These are phyloP conservation scores for Austroboletus niveus DNA, from an alignment of 1,284 basidiomycete genomes.

Conservation along the genomic window DNA sequence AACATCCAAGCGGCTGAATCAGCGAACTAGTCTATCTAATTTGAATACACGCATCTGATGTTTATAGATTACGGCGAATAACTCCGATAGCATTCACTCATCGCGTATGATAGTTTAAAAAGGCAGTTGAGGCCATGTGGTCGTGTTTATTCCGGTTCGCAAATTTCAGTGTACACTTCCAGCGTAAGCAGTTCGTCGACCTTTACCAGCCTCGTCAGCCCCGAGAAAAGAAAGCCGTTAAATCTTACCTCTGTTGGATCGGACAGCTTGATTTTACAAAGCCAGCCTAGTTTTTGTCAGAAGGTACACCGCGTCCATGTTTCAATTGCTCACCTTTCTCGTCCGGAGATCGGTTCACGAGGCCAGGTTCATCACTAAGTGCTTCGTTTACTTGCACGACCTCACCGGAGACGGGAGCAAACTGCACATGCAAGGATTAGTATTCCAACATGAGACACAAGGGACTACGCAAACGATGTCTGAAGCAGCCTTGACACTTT, in stretches of 20 bases:
- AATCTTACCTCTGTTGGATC: constrained; percentile 67
- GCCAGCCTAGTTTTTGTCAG: constrained; percentile 68
- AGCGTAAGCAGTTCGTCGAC: constrained; percentile 73
- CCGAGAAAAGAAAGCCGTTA: constrained; percentile 35
- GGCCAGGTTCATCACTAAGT: constrained; percentile 68
- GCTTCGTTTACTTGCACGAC: constrained; percentile 79
- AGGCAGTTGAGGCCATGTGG: constrained; percentile 36
- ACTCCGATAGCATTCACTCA: not conserved
- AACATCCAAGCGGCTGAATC: not conserved
- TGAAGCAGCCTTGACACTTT: constrained; percentile 97
- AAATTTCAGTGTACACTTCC: constrained; percentile 77
- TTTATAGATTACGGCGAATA: constrained; percentile 2
- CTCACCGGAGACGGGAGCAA: constrained; percentile 88
- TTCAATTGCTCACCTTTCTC: constrained; percentile 64
- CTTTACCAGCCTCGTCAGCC: constrained; percentile 37
- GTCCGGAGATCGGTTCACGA: constrained; percentile 91
- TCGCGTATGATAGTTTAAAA: constrained; percentile 2
- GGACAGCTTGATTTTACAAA: constrained; percentile 89
- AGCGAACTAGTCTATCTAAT: constrained; percentile 6
- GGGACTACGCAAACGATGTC: constrained; percentile 70
- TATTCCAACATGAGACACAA: not conserved
- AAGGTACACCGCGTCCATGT: not conserved
- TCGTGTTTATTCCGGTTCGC: constrained; percentile 43
- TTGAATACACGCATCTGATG: constrained; percentile 7
- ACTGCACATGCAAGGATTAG: constrained; percentile 46